These are phyloP conservation scores for Macaranga tanarius DNA, from an alignment of 441 rosid genomes.

Conservation along the genomic window DNA sequence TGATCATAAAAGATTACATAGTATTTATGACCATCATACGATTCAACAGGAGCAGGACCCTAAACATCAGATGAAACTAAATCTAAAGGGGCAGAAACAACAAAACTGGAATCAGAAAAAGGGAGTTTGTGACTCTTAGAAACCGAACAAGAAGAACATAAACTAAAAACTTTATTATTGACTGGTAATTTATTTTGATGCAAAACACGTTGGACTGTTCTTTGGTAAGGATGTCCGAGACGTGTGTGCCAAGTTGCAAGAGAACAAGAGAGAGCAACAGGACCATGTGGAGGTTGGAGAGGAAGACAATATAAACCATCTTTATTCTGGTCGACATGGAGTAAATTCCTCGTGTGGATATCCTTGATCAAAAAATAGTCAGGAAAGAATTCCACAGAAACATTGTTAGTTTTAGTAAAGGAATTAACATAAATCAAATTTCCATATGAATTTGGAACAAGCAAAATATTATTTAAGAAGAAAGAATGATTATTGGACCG, in stretches of 20 bases:
- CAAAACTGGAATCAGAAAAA: too few relatives aligned
- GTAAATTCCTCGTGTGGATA: too few relatives aligned
- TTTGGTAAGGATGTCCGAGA: background rate
- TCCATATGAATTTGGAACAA: background rate
- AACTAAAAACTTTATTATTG: too few relatives aligned
- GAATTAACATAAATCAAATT: background rate
- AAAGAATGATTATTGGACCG: background rate
- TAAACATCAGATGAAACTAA: background rate
- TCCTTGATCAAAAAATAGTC: too few relatives aligned
- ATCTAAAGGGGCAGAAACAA: background rate
- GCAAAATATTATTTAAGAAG: too few relatives aligned
- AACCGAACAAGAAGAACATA: background rate
- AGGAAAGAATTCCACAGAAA: too few relatives aligned
- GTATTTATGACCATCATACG: background rate
- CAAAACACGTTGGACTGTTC: background rate
- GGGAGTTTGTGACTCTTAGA: background rate
- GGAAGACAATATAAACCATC: background rate
- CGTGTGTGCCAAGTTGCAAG: background rate
- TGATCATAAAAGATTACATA: too few relatives aligned
- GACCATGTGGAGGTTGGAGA: background rate
- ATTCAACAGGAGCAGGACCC: background rate
- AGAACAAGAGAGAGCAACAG: background rate
- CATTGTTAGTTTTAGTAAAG: background rate
- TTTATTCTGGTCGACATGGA: background rate
- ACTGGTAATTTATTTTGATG: background rate